These are phyloP conservation scores for Psilocybe subaeruginosa DNA, from an alignment of 768 basidiomycete species.

Conservation along the genomic window DNA sequence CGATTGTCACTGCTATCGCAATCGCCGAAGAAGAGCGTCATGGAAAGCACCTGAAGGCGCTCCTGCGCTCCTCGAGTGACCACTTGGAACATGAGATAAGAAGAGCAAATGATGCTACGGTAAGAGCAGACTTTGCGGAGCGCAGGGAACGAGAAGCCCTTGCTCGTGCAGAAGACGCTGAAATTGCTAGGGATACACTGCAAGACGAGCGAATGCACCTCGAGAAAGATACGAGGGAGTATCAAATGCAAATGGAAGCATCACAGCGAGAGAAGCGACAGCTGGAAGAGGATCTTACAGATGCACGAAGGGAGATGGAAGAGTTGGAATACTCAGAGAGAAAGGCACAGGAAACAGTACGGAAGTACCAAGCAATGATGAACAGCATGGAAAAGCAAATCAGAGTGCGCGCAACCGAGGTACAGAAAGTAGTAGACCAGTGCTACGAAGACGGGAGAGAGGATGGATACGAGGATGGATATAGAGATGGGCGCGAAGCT, in stretches of 20 bases:
- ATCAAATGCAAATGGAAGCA: constrained; percentile 48
- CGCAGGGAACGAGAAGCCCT: constrained; percentile 43
- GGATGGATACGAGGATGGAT: constrained; percentile 50
- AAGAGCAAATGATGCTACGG: constrained; percentile 52
- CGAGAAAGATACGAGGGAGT: constrained; percentile 45
- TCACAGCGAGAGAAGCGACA: constrained; percentile 45
- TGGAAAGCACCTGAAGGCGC: constrained; percentile 53
- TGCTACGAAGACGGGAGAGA: constrained; percentile 46
- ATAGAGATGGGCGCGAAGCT: constrained; percentile 45
- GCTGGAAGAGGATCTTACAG: constrained; percentile 38
- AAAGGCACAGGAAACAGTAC: constrained; percentile 45
- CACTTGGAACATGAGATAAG: constrained; percentile 60
- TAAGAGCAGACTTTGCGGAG: constrained; percentile 57
- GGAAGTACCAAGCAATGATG: constrained; percentile 46
- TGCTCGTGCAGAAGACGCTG: constrained; percentile 39
- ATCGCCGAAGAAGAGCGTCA: constrained; percentile 59
- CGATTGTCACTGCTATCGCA: constrained; percentile 43
- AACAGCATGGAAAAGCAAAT: constrained; percentile 47
- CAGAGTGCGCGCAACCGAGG: constrained; percentile 44
- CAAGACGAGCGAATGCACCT: constrained; percentile 27
- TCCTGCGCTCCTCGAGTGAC: constrained; percentile 53
- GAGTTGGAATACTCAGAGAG: constrained; percentile 31
- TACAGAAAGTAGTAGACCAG: constrained; percentile 40
- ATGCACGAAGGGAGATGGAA: constrained; percentile 43
- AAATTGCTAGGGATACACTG: constrained; percentile 42